Conservation (phyloP, 2,329 filamentous ascomycete genomes). For the Lojkania enalia region DNA sequence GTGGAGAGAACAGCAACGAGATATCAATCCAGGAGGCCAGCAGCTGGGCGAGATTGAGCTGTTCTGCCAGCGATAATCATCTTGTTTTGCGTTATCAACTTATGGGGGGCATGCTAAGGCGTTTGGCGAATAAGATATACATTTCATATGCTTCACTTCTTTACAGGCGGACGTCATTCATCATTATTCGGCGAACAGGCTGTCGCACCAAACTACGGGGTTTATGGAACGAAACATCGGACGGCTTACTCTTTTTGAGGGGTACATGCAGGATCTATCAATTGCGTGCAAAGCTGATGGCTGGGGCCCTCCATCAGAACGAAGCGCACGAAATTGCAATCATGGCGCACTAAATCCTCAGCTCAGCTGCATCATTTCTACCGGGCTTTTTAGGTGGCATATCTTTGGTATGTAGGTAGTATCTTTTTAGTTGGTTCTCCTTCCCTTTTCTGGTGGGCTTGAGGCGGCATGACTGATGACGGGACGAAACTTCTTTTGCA, state of each 20-base stretch:
- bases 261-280: slow-evolving; percentile 8
- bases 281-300: slow-evolving; percentile 6
- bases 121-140: slow-evolving; percentile 18
- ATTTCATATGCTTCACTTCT: slow-evolving; percentile 17
- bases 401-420: slow-evolving; percentile 15
- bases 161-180: slow-evolving; percentile 11
- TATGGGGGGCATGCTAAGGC: slow-evolving; percentile 17
- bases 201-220: slow-evolving; percentile 8
- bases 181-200: slow-evolving; percentile 24
- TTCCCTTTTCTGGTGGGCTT: slow-evolving; percentile 2
- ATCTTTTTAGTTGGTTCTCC: slow-evolving; percentile 7
- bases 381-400: slow-evolving; percentile 11
- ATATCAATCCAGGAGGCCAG: slow-evolving; percentile 61
- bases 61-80: slow-evolving; percentile 41
- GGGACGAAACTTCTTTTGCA: slow-evolving; percentile 20
- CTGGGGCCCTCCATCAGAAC: background rate
- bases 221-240: slow-evolving; percentile 6
- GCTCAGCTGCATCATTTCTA: slow-evolving; percentile 9
- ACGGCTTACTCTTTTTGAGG: slow-evolving; percentile 1
- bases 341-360: slow-evolving; percentile 1
- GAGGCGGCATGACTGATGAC: slow-evolving; percentile 23
- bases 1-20: slow-evolving; percentile 77
- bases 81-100: slow-evolving; percentile 5
- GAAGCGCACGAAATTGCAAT: slow-evolving; percentile 1
- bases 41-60: slow-evolving; percentile 84